Conservation (phyloP, 2,329 filamentous ascomycete genomes). For the Colletotrichum somersetense region DNA sequence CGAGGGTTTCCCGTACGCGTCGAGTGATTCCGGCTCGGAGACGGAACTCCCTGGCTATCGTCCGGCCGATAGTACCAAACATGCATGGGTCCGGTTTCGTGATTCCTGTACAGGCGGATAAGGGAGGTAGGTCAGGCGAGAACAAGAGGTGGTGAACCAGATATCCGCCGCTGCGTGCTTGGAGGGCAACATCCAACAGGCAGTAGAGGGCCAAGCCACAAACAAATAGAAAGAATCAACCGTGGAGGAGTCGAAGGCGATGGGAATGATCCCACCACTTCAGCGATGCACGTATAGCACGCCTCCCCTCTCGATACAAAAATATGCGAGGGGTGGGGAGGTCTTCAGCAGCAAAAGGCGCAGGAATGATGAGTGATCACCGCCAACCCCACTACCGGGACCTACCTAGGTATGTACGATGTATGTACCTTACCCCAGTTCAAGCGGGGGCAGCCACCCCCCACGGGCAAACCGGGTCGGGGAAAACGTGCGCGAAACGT, state of each 20-base stretch:
- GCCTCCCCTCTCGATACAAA: too few species aligned
- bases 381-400: conserved; percentile 16
- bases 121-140: background rate
- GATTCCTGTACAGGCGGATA: background rate
- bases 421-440: conserved; percentile 17
- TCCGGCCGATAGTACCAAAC: background rate
- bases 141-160: background rate
- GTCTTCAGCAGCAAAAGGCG: background rate
- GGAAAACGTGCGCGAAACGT: conserved; percentile 23
- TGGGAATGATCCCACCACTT: too few species aligned
- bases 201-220: too few species aligned
- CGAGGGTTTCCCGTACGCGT: background rate
- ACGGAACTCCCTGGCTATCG: background rate
- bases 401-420: conserved; percentile 6
- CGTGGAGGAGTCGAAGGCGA: background rate
- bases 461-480: background rate
- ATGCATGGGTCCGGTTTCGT: background rate
- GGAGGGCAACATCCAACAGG: too few species aligned
- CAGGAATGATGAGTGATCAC: background rate
- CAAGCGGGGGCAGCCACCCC: conserved; percentile 25
- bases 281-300: too few species aligned
- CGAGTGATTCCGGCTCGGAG: background rate
- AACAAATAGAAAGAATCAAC: too few species aligned
- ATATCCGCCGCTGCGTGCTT: background rate
- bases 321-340: background rate